Evolutionary conservation across 495 filamentous ascomycete species (phyloP).

Genomic region (Penicillium silybi): DNA sequence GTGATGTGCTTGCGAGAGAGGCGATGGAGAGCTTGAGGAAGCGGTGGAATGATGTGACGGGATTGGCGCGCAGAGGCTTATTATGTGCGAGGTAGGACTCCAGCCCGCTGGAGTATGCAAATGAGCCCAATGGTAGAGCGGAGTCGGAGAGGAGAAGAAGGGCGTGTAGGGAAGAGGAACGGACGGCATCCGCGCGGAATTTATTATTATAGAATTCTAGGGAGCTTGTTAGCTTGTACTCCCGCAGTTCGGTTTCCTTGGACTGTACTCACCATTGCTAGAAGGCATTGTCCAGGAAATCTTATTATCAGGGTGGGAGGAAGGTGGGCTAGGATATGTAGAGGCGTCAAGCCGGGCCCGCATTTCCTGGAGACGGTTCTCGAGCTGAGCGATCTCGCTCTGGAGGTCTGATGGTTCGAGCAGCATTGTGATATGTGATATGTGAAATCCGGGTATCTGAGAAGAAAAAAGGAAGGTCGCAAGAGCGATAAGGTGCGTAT

Average conservation of each 20-base stretch:
- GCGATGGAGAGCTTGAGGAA: slow-evolving; percentile 78
- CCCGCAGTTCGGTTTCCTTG: not conserved
- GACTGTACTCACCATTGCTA: not conserved
- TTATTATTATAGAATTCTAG: slow-evolving; percentile 8
- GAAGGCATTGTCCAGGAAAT: slow-evolving; percentile 12
- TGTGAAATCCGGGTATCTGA: slow-evolving; percentile 6
- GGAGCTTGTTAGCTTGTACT: not conserved
- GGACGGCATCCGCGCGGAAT: slow-evolving; percentile 9
- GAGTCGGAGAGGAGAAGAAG: slow-evolving; percentile 93
- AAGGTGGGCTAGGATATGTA: slow-evolving; percentile 19
- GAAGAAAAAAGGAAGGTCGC: not conserved
- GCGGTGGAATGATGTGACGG: slow-evolving; percentile 52
- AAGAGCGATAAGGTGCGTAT: slow-evolving; percentile 4
- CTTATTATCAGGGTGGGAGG: slow-evolving; percentile 19
- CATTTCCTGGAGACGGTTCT: slow-evolving; percentile 21
- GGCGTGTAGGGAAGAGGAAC: slow-evolving; percentile 52
- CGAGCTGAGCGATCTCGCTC: slow-evolving; percentile 19
- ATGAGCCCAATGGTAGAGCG: slow-evolving; percentile 90
- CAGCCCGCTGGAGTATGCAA: slow-evolving; percentile 91
- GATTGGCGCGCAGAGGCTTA: slow-evolving; percentile 37
- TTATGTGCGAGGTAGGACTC: slow-evolving; percentile 92
- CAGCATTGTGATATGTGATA: slow-evolving; percentile 10
- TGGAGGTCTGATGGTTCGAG: slow-evolving; percentile 12
- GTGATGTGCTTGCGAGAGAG: slow-evolving; percentile 70
- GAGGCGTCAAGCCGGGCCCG: slow-evolving; percentile 19